These are phyloP conservation scores for Choiromyces venosus DNA, from an alignment of 495 filamentous ascomycete species.

Conservation along the genomic window DNA sequence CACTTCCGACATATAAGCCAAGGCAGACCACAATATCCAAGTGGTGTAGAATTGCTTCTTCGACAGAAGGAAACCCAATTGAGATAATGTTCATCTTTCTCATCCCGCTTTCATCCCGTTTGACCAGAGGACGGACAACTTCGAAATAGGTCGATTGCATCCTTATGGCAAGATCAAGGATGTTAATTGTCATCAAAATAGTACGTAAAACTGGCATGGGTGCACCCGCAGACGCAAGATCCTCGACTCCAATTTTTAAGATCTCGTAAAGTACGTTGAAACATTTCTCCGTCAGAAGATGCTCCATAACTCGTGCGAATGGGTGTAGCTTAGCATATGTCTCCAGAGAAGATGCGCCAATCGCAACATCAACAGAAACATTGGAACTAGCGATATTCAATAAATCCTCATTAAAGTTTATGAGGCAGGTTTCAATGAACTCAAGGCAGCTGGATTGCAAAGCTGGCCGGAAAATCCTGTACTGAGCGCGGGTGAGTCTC, in stretches of 20 bases:
- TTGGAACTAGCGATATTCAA: constrained; percentile 73
- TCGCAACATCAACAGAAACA: constrained; percentile 63
- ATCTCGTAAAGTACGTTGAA: constrained; percentile 69
- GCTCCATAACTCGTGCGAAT: constrained; percentile 89
- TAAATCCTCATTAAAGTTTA: constrained; percentile 85
- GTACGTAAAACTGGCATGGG: constrained; percentile 64
- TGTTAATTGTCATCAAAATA: constrained; percentile 67
- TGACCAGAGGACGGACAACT: constrained; percentile 71
- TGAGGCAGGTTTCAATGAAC: constrained; percentile 67
- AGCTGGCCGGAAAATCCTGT: constrained; percentile 36
- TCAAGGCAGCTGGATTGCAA: constrained; percentile 71
- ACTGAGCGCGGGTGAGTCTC: constrained; percentile 37
- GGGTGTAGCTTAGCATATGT: constrained; percentile 81
- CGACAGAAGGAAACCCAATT: constrained; percentile 64
- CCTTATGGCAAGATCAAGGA: constrained; percentile 71
- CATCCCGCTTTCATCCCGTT: constrained; percentile 47
- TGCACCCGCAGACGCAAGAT: constrained; percentile 53
- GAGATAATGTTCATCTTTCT: constrained; percentile 39
- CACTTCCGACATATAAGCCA: constrained; percentile 75
- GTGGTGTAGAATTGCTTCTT: constrained; percentile 82
- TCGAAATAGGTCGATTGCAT: constrained; percentile 88
- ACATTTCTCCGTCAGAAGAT: constrained; percentile 91
- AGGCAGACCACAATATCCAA: constrained; percentile 68
- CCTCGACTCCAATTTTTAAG: constrained; percentile 63
- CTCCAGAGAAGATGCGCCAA: constrained; percentile 63